A percentile compares a stretch with the other conserved stretches of the same genome.
phyloP scores from a whole-genome alignment of 2,329 filamentous ascomycete species.

The Botrytis tulipae region DNA sequence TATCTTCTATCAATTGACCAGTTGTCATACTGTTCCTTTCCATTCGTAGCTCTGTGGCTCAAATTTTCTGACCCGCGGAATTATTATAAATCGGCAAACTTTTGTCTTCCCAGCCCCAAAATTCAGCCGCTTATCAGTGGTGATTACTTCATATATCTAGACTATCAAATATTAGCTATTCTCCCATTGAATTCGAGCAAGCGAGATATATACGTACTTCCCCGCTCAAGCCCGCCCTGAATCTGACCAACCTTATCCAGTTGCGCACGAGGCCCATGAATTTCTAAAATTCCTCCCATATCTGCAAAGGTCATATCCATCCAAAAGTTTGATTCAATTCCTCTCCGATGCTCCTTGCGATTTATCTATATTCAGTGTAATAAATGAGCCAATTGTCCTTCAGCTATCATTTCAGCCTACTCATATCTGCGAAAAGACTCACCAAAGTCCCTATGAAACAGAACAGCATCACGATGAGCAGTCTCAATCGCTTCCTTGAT shows the following conservation, averaged over 20 bases:
- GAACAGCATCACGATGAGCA: background rate
- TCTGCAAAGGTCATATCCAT: background rate
- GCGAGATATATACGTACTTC: background rate
- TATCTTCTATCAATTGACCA: background rate
- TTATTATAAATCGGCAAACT: no score
- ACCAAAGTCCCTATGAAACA: background rate
- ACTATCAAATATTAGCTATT: no score
- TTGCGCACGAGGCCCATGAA: background rate
- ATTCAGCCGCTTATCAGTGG: background rate
- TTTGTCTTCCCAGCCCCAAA: background rate
- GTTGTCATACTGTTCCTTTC: background rate
- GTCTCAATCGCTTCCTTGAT: background rate
- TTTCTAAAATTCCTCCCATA: background rate
- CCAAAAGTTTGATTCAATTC: background rate
- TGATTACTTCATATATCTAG: background rate
- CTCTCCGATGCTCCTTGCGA: background rate
- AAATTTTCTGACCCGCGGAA: background rate
- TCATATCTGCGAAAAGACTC: background rate
- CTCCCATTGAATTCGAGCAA: no score
- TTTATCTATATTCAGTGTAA: no score
- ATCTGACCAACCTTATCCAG: background rate
- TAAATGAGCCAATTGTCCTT: background rate
- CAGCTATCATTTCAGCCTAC: background rate
- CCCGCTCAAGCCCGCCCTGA: background rate
- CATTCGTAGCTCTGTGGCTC: background rate